Base-by-base conservation (phyloP, 75 land plant genomes). In the Cupressus sempervirens region DNA sequence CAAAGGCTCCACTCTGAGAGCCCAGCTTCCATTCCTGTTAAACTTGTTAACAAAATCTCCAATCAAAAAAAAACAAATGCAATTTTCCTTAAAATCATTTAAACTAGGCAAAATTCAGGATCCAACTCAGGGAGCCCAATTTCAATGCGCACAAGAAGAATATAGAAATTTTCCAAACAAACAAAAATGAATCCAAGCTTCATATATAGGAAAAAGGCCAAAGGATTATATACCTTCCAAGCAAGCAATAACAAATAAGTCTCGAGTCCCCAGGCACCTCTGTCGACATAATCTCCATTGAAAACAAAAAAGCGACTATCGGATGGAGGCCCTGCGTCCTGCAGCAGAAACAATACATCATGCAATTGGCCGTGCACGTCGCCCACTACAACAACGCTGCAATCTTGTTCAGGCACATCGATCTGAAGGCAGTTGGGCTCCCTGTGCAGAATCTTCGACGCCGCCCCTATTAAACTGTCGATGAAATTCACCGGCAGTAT, bases 181-280 rank as follows among this genome's bases (percentile, higher is more conserved):
- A 26, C 45, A 82, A 46, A n/a, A 75, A 82, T 32, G 45, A 38
- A 81, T 10, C 11, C 82, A 3, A 50, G 13, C 12, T 50, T 50
- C 53, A 50, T 13, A 2, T 50, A 50, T 50, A 40, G 20, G 30
- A 46, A 14, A 45, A 79, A 48, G 77, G 23, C 15, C 7, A 62
- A 72, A 3, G 7, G 70, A 70, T 7, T 65, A 20, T 26, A n/a
- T 87, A 94, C 99, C 96, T 96, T 94, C 96, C 96, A 96, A 16
- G 95, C 93, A 14, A 97, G 82, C 53, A 96, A 85, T 35, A 94
- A 85, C n/a, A 97, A 53, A 74, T 93, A 97, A 11, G 95, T 94
- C 87, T 97, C 99, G 52, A 97, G 91, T 3, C 99, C 99, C 99
- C 99, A 97, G 30, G 99, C 98, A 0, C 99, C 99, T 76, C 98